Evolutionary conservation across 148 eudicot genomes (phyloP), one percentile per base, ranked within the genome.

Genomic region (Spergularia bocconei): DNA sequence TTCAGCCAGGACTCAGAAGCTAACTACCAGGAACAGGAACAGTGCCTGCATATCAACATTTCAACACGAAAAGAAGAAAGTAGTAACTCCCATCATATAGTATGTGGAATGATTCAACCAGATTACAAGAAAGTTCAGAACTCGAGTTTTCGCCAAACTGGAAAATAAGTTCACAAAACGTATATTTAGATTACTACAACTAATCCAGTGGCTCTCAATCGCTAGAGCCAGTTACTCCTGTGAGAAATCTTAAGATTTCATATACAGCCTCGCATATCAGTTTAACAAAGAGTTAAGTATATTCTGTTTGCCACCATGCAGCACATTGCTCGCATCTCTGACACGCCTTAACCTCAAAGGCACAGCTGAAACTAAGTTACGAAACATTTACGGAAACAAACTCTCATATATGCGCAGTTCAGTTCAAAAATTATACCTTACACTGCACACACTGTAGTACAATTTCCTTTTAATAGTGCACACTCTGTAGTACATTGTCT

Each of bases 41-140:
- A 13, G 51, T 50, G 12, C 79, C 79, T 68, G 61, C 56, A 76
- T 41, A 67, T 50, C 59, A 60, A 59, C 66, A 47, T 17, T 44
- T 39, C 48, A 50, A 61, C 44, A 75, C 8, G 55, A 25, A 29
- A 29, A 29, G 11, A 13, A 13, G 48, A 60, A 58, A 29, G 17
- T 44, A 44, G 51, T 39, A 58, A 59, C 3, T 76, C 72, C 7
- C 72, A 21, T 69, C 44, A 52, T 38, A 69, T 5, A 29, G 36
- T 29, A 15, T 59, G 64, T 2, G 23, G 69, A 63, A 53, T 38
- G 39, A 9, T 38, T 38, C 21, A 66, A 56, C 52, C 55, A 55
- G 57, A 68, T 20, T 29, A 38, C 51, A 12, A 33, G 25, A 44
- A 44, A 44, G 13, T 61, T 62, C 8, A 25, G 25, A 66, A 21